Evolutionary conservation across 345 rosid genomes (phyloP), one percentile per base, ranked within the genome.

Genomic region (Gossypium mustelinum): DNA sequence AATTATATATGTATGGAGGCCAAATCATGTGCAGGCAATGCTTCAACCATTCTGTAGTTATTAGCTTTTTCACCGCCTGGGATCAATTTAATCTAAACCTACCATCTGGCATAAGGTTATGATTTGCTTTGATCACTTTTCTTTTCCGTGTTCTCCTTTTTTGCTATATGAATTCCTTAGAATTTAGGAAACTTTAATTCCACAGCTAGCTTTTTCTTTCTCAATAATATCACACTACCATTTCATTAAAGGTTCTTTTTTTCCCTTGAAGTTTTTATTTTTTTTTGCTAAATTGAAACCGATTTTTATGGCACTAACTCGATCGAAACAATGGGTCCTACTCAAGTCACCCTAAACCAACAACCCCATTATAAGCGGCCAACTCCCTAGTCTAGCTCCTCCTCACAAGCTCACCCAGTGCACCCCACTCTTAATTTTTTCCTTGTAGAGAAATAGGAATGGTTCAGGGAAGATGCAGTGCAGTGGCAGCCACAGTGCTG

Each of bases 391-490:
- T 25, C 47, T 13, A 66, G 12, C 41, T 34, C 13, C 29, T 41
- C 64, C 65, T 34, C 72, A 74, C 59, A 9, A 57, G 12, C 29
- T 1, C 13, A 64, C 7, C 56, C 65, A 25, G 16, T 50, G 11
- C 17, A 60, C 5, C 57, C 64, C 48, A 25, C 9, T 22, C 17
- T 16, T 7, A 8, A 5, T 34, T 24, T 34, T 72, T 44, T 14
- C 60, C 45, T 41, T 29, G 29, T 9, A 20, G 9, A 45, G 18
- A 22, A 13, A 13, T 25, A 34, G 7, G 41, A 59, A 85, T 83
- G 84, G 81, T 2, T 10, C 51, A 70, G 88, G 86, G 85, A 87
- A 83, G 83, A 87, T 81, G 86, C 86, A 85, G 82, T 85, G 91
- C 91, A 78, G 20, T 70, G 73, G 27, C 50, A 10, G 72, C 68